Evolutionary conservation across 2,329 filamentous ascomycete genomes (phyloP).

Genomic region (Dichotomopilus funicola): DNA sequence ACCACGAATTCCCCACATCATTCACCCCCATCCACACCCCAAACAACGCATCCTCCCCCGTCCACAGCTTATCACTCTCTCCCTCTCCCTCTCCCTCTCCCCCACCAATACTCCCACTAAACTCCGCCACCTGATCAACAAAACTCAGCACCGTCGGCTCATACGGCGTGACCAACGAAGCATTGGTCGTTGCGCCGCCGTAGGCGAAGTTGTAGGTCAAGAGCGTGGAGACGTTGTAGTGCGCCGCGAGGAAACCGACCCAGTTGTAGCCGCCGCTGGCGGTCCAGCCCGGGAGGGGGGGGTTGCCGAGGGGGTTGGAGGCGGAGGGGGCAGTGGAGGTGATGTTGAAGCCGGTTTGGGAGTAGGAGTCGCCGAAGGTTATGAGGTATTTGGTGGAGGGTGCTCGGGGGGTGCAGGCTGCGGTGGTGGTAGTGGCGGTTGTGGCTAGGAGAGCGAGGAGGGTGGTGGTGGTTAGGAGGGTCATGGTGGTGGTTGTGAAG

Average conservation of each 20-base stretch:
- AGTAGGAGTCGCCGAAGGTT: conserved; percentile 52
- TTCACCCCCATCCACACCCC: conserved; percentile 51
- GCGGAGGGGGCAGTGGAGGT: conserved; percentile 42
- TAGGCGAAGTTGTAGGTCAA: conserved; percentile 46
- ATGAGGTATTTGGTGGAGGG: conserved; percentile 32
- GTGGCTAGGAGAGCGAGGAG: conserved; percentile 9
- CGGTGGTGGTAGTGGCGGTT: conserved; percentile 2
- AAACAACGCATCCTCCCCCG: conserved; percentile 37
- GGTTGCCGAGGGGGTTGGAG: conserved; percentile 55
- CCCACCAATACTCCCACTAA: conserved; percentile 31
- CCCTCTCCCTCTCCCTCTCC: no score
- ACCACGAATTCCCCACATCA: conserved; percentile 47
- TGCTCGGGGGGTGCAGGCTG: not conserved
- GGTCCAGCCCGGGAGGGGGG: conserved; percentile 44
- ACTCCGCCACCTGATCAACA: conserved; percentile 45
- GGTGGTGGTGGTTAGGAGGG: conserved; percentile 7
- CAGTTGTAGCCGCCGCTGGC: conserved; percentile 42
- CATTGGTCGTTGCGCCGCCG: conserved; percentile 45
- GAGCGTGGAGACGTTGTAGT: conserved; percentile 36
- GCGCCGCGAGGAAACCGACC: conserved; percentile 39
- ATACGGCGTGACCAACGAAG: conserved; percentile 43
- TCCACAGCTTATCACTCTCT: conserved; percentile 40
- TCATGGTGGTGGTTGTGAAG: conserved; percentile 7
- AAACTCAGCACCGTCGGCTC: conserved; percentile 42
- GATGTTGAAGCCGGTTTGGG: conserved; percentile 50